phyloP scores from a whole-genome alignment of 305 asterid species.

The Stenogyne calaminthoides region DNA sequence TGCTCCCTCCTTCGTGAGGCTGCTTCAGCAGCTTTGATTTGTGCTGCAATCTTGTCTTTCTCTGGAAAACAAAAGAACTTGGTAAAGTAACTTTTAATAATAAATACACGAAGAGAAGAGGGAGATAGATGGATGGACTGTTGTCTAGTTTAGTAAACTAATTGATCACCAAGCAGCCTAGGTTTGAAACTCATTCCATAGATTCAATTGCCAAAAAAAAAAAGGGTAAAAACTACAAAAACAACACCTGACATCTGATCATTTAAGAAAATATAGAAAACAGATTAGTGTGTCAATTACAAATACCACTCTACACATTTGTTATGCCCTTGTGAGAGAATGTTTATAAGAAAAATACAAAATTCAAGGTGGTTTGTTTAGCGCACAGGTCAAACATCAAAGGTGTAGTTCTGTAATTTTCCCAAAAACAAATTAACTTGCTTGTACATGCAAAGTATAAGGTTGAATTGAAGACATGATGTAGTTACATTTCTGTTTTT shows the following conservation, averaged over 20 bases:
- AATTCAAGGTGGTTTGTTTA: neutral
- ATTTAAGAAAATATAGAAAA: neutral
- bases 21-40: constrained; percentile 58
- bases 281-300: neutral
- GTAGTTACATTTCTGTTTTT: constrained; percentile 54
- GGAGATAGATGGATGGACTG: neutral
- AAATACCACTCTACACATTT: neutral
- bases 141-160: neutral
- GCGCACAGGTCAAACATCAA: neutral
- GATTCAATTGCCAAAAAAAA: neutral
- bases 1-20: constrained; percentile 47
- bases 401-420: neutral
- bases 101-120: neutral
- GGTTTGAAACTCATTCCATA: neutral
- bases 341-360: neutral
- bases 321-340: neutral
- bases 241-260: neutral
- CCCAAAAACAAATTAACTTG: neutral
- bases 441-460: neutral
- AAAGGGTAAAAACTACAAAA: neutral
- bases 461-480: neutral
- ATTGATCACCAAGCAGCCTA: neutral
- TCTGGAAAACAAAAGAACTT: constrained; percentile 41
- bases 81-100: neutral
- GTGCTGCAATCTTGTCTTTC: constrained; percentile 58